Base-by-base conservation (phyloP, 202 grass and related monocot genomes). In the Schoenoplectus triqueter region DNA sequence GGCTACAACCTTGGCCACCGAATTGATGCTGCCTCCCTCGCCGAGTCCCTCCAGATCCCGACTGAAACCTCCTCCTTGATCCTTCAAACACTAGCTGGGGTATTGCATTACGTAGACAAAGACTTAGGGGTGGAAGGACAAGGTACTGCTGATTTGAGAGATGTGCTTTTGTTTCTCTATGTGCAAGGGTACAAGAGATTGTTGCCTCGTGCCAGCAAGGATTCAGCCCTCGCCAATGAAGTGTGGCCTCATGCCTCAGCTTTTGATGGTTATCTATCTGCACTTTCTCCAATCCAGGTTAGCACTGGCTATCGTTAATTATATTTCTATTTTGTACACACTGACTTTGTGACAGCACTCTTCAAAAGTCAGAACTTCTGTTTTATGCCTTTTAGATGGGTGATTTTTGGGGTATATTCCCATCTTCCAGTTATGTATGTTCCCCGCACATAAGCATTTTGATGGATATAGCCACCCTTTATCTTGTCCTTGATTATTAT, bases 201-300 rank as follows among this genome's bases (percentile, higher is more conserved):
- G 69, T 87, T 99, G 21, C 88, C 91, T 71, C 90, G 92, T 67
- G 87, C 88, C 48, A 93, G 90, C 86, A 99, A 96, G 91, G 96
- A 99, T 88, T 99, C 96, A 8, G 76, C 89, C 0, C 90, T 89
- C 10, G 93, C 92, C 46, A 74, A 92, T 44, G 96, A 99, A 74
- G 96, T 99, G 31, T 99, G 96, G 96, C 93, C 96, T 7, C 93
- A 92, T 84, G 93, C 93, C 62, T 99, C 96, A 14, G 96, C 96
- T 17, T 99, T 99, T 88, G 96, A 99, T 31, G 96, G 96, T 5
- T 99, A 99, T 88, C 82, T 99, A 4, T 96, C 93, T 42, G 91
- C 90, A 5, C 96, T 99, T 69, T 96, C 93, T 55, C 93, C 96
- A 81, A 90, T 99, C 84, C 96, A 99, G 96, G 96, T 99, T 78